These are phyloP conservation scores for Taiozyma onychis DNA, from an alignment of 1,139 yeast species.

Conservation along the genomic window DNA sequence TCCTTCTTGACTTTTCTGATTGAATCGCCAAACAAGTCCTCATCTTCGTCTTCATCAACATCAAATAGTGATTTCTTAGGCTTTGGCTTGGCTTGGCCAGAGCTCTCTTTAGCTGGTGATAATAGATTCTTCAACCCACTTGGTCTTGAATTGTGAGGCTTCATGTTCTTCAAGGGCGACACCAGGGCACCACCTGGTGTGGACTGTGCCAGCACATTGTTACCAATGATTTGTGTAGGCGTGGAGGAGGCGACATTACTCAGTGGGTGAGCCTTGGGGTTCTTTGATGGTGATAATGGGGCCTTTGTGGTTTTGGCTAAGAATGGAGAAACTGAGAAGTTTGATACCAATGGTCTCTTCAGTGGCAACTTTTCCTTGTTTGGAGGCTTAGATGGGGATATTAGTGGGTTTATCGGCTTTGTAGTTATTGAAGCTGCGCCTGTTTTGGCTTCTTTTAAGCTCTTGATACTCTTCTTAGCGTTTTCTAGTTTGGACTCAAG, in stretches of 20 bases:
- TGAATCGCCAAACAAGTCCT: conserved; percentile 19
- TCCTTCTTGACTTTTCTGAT: conserved; percentile 11
- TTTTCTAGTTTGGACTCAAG: conserved; percentile 31
- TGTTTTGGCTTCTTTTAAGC: conserved; percentile 12
- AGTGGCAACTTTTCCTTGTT: conserved; percentile 5
- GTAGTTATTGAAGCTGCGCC: not conserved
- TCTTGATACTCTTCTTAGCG: conserved; percentile 26
- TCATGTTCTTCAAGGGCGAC: conserved; percentile 14
- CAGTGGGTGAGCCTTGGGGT: conserved; percentile 5
- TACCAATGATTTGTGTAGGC: conserved; percentile 5
- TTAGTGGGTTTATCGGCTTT: not conserved
- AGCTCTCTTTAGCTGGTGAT: conserved; percentile 13
- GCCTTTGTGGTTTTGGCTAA: conserved; percentile 13
- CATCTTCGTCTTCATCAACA: conserved; percentile 24
- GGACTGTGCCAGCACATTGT: conserved; percentile 19
- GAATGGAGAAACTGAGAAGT: conserved; percentile 25
- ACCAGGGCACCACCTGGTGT: conserved; percentile 16
- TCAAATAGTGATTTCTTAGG: conserved; percentile 19
- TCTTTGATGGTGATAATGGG: conserved; percentile 8
- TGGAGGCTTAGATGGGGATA: not conserved
- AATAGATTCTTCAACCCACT: conserved; percentile 20
- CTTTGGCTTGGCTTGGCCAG: not conserved
- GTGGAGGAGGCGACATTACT: conserved; percentile 7
- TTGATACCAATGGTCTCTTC: conserved; percentile 15
- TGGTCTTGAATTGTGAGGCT: conserved; percentile 9